These are phyloP conservation scores for Cicer judaicum DNA, from an alignment of 306 rosid genomes.

Conservation along the genomic window DNA sequence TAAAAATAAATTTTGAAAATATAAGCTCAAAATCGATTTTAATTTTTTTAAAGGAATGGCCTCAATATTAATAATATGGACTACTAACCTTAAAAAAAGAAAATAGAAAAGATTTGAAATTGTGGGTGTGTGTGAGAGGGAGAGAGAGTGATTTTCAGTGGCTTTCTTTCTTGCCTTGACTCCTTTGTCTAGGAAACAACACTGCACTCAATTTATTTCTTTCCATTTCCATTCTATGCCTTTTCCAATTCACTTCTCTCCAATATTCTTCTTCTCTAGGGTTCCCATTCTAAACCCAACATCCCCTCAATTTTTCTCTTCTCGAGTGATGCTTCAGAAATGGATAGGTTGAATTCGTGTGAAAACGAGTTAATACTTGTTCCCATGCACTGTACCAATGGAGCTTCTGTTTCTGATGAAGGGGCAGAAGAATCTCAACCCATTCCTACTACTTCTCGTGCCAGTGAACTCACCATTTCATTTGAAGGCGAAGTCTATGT, in stretches of 20 bases:
- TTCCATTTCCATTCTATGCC: slow-evolving; percentile 1
- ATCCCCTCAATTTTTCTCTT: background rate
- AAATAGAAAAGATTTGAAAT: slow-evolving; percentile 3
- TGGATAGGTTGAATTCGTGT: slow-evolving; percentile 50
- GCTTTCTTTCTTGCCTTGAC: slow-evolving; percentile 30
- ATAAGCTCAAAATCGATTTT: no score
- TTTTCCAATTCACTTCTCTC: no score
- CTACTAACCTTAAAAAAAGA: no score
- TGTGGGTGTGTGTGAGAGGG: background rate
- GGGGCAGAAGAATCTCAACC: slow-evolving; percentile 30
- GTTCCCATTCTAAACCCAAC: slow-evolving; percentile 12
- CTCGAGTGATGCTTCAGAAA: slow-evolving; percentile 48
- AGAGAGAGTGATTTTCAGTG: slow-evolving; percentile 5
- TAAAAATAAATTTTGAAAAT: no score
- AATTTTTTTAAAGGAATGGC: no score
- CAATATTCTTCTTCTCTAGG: slow-evolving; percentile 28
- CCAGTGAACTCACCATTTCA: slow-evolving; percentile 74
- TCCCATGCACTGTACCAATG: slow-evolving; percentile 46
- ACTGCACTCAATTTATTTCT: slow-evolving; percentile 5
- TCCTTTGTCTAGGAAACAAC: slow-evolving; percentile 36
- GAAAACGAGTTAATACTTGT: slow-evolving; percentile 18
- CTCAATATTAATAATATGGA: no score
- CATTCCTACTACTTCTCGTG: slow-evolving; percentile 41
- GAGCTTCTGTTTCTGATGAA: slow-evolving; percentile 41
- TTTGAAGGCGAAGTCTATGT: slow-evolving; percentile 80